Evolutionary conservation across 2,329 filamentous ascomycete species (phyloP), one percentile per base, ranked within the genome.

Genomic region (Claviceps cyperi): DNA sequence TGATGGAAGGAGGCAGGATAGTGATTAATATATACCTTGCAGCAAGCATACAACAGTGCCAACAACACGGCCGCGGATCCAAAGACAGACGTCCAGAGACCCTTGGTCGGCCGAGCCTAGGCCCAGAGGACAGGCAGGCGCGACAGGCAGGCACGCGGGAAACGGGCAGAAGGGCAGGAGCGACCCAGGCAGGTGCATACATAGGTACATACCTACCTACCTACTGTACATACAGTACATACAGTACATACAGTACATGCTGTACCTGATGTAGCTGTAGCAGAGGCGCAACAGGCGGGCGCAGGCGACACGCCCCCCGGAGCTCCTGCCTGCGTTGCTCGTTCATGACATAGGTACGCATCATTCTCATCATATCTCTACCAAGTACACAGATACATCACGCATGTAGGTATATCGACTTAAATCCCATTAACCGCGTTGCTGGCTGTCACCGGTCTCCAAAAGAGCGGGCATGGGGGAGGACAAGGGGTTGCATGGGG

Each of bases 311-410:
- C 49, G 41, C 45, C 45, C 50, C 40, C 32, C 17, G 22, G 43
- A 40, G 21, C 19, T 43, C 47, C 47, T 46, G 43, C 41, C 47
- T 49, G 50, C 38, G 17, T 21, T 8, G 37, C 44, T 52, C 50
- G 50, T 52, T 44, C 36, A 52, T 14, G 9, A 43, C 40, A 6
- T 24, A 21, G 4, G 5, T 17, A 28, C 41, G 15, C 35, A 49
- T 47, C 21, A 50, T 46, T 37, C 7, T 21, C 40, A 41, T 41
- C 40, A 41, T 41, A 40, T 13, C 38, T 19, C 17, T 4, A 19
- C n/a, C 17, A 40, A 9, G 8, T 17, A 40, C 39, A 22, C 28
- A 32, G 3, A 32, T 32, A 32, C 28, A 32, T 32, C 9, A 32
- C 28, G 9, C 28, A 32, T 9, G 9, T 32, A 32, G 28, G 28